These are phyloP conservation scores for Setaria viridis DNA, from an alignment of 202 grass and related monocot genomes.

Conservation along the genomic window DNA sequence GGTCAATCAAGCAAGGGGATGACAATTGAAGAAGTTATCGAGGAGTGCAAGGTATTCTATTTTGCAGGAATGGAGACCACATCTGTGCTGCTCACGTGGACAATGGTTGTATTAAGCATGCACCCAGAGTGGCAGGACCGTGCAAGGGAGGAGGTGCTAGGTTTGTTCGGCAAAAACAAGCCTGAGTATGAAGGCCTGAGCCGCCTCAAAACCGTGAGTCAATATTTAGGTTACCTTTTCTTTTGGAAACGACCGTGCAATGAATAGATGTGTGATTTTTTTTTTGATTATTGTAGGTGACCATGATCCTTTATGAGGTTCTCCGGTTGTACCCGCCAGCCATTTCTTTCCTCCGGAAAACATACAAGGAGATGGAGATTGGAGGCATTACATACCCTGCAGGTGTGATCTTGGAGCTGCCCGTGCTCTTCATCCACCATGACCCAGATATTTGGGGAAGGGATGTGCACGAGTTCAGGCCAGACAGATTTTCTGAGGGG, in stretches of 20 bases:
- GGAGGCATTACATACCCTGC: conserved; percentile 58
- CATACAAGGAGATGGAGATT: conserved; percentile 57
- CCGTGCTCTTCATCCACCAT: conserved; percentile 57
- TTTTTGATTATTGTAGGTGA: conserved; percentile 39
- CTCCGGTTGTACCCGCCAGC: conserved; percentile 63
- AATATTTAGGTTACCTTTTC: background rate
- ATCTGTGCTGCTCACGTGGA: conserved; percentile 73
- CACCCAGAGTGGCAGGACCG: conserved; percentile 72
- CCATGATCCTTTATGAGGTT: conserved; percentile 73
- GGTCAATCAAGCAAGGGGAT: conserved; percentile 26
- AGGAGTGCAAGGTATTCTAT: conserved; percentile 84
- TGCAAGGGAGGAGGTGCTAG: conserved; percentile 65
- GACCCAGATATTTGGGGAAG: conserved; percentile 55
- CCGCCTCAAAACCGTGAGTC: conserved; percentile 66
- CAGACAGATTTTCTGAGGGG: conserved; percentile 62
- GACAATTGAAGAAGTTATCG: conserved; percentile 60
- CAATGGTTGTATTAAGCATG: conserved; percentile 64
- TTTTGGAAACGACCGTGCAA: background rate
- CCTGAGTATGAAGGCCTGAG: conserved; percentile 58
- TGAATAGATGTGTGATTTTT: background rate
- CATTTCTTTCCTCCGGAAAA: background rate
- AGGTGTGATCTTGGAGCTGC: conserved; percentile 48
- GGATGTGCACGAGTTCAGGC: conserved; percentile 66
- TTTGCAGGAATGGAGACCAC: conserved; percentile 73
- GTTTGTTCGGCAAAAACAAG: conserved; percentile 49